phyloP scores from a whole-genome alignment of 2,329 filamentous ascomycete genomes.

The Paraphaeosphaeria sporulosa region DNA sequence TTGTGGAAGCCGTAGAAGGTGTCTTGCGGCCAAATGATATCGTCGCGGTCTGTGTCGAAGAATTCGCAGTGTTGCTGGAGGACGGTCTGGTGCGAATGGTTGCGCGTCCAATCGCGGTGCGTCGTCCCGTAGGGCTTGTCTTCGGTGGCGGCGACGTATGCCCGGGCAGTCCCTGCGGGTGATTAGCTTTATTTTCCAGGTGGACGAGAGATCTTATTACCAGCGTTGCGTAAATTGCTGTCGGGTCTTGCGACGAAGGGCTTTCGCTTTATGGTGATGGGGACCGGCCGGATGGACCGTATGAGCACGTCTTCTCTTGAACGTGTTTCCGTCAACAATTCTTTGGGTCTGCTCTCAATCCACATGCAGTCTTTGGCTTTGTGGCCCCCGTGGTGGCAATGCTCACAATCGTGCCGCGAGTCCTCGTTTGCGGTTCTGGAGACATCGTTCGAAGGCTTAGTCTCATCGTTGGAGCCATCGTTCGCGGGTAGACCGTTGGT shows the following conservation, averaged over 20 bases:
- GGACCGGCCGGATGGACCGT: conserved; percentile 4
- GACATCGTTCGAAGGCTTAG: background rate
- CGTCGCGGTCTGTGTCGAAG: conserved; percentile 61
- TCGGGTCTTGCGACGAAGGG: conserved; percentile 10
- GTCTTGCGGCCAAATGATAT: conserved; percentile 62
- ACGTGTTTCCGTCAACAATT: background rate
- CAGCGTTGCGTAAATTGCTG: conserved; percentile 22
- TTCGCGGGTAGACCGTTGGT: conserved; percentile 5
- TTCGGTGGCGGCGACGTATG: conserved; percentile 51
- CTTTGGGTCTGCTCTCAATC: background rate
- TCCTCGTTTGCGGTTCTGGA: background rate
- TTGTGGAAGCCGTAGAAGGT: conserved; percentile 58
- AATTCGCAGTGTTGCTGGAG: conserved; percentile 63
- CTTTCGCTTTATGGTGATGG: conserved; percentile 13
- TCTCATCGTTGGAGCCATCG: conserved; percentile 1
- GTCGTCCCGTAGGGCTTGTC: conserved; percentile 54
- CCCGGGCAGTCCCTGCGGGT: conserved; percentile 51
- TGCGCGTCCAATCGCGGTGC: conserved; percentile 46
- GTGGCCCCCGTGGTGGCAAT: background rate
- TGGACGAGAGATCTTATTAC: conserved; percentile 11
- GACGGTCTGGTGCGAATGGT: conserved; percentile 53
- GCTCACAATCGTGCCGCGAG: background rate
- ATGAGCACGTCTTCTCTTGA: conserved; percentile 5
- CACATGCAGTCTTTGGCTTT: background rate
- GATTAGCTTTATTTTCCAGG: background rate